phyloP scores from a whole-genome alignment of 1,284 basidiomycete species.

The Malassezia brasiliensis region DNA sequence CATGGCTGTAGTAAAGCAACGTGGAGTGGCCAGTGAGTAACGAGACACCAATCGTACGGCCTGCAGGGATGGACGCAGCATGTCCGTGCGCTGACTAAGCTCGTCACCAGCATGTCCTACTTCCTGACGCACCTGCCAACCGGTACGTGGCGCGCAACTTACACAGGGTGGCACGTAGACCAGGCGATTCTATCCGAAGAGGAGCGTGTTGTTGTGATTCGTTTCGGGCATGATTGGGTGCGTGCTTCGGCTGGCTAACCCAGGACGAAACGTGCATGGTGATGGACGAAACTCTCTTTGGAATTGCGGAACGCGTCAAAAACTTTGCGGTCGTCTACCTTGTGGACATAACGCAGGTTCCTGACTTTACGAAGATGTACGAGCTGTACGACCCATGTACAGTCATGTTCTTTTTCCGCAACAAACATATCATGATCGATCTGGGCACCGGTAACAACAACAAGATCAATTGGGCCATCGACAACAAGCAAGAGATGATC shows the following conservation, averaged over 20 bases:
- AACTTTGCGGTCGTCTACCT: constrained; percentile 97
- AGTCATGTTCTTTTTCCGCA: constrained; percentile 52
- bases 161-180: constrained; percentile 42
- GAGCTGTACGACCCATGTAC: constrained; percentile 30
- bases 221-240: constrained; percentile 78
- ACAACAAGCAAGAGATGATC: constrained; percentile 57
- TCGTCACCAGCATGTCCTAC: constrained; percentile 49
- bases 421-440: constrained; percentile 99
- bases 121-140: constrained; percentile 84
- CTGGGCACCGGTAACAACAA: constrained; percentile 98
- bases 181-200: constrained; percentile 94
- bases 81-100: constrained; percentile 3
- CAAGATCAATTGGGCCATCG: constrained; percentile 60
- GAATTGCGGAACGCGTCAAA: constrained; percentile 86
- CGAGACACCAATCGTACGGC: background rate
- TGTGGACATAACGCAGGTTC: constrained; percentile 90
- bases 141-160: constrained; percentile 50
- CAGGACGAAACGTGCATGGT: constrained; percentile 84
- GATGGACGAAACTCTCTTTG: constrained; percentile 95
- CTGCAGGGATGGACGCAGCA: background rate
- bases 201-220: constrained; percentile 84
- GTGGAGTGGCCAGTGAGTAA: background rate
- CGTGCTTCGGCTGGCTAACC: background rate
- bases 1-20: background rate
- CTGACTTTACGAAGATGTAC: constrained; percentile 89